These are phyloP conservation scores for Ogataea thermomethanolica DNA, from an alignment of 805 yeast species.

Conservation along the genomic window DNA sequence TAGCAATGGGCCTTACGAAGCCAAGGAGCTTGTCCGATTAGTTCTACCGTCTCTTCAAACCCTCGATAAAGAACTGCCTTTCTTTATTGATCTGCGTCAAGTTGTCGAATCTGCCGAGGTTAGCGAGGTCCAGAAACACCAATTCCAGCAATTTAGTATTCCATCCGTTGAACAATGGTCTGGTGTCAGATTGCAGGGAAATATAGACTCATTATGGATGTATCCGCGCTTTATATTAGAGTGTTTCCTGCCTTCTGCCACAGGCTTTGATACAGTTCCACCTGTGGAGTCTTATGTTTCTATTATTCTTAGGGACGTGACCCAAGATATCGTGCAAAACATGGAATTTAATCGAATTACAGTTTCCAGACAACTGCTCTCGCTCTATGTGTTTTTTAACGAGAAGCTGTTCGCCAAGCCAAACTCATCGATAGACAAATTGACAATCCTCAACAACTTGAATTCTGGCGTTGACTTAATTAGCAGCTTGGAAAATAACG, in stretches of 20 bases:
- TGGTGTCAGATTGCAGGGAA: constrained; percentile 37
- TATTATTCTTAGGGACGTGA: constrained; percentile 68
- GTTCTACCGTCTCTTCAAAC: constrained; percentile 51
- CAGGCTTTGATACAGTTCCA: constrained; percentile 67
- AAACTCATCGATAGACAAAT: constrained; percentile 73
- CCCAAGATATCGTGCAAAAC: constrained; percentile 69
- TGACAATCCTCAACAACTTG: constrained; percentile 39
- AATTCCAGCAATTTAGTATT: constrained; percentile 22
- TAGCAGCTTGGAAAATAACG: constrained; percentile 26
- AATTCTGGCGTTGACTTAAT: constrained; percentile 39
- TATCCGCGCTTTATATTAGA: constrained; percentile 59
- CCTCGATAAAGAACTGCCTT: constrained; percentile 38
- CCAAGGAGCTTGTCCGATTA: constrained; percentile 45
- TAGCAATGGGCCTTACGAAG: constrained; percentile 45
- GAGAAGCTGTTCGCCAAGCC: constrained; percentile 63
- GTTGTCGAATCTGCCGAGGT: constrained; percentile 15
- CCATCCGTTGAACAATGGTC: constrained; percentile 37
- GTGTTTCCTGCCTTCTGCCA: constrained; percentile 50
- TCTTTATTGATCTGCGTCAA: constrained; percentile 37
- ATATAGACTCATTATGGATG: constrained; percentile 66
- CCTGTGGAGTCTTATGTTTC: constrained; percentile 48
- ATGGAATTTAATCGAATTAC: constrained; percentile 87
- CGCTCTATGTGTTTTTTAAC: constrained; percentile 69
- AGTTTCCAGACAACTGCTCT: constrained; percentile 77
- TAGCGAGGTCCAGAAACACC: constrained; percentile 24